phyloP scores from a whole-genome alignment of 345 rosid genomes.

The Atalantia buxifolia region DNA sequence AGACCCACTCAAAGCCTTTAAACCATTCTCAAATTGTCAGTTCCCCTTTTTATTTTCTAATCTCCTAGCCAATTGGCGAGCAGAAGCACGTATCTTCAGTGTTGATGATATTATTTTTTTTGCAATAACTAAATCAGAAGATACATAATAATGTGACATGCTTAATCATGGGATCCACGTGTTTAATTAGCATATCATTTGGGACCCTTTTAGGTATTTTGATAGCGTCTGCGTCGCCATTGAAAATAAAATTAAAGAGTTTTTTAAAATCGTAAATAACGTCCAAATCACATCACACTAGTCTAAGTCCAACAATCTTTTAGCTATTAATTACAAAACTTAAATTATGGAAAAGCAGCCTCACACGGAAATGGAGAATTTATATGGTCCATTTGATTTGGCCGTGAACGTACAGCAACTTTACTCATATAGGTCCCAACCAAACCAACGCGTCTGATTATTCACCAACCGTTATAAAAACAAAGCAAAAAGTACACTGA shows the following conservation, averaged over 20 bases:
- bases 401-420: conserved; percentile 10
- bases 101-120: not conserved
- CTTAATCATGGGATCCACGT: not conserved
- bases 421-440: not conserved
- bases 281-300: not conserved
- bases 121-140: not conserved
- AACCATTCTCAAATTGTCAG: not conserved
- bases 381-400: conserved; percentile 17
- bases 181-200: not conserved
- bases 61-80: not conserved
- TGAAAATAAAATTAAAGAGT: not conserved
- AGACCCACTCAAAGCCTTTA: too few species aligned
- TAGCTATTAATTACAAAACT: not conserved
- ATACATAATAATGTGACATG: not conserved
- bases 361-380: not conserved
- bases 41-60: not conserved
- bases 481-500: too few species aligned
- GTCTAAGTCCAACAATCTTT: not conserved
- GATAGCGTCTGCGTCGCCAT: not conserved
- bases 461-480: not conserved
- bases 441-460: conserved; percentile 4
- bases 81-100: not conserved
- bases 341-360: not conserved
- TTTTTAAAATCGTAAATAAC: not conserved
- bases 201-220: not conserved